Evolutionary conservation across 2,329 filamentous ascomycete species (phyloP), one percentile per base, ranked within the genome.

Genomic region (Penicillium sp.): DNA sequence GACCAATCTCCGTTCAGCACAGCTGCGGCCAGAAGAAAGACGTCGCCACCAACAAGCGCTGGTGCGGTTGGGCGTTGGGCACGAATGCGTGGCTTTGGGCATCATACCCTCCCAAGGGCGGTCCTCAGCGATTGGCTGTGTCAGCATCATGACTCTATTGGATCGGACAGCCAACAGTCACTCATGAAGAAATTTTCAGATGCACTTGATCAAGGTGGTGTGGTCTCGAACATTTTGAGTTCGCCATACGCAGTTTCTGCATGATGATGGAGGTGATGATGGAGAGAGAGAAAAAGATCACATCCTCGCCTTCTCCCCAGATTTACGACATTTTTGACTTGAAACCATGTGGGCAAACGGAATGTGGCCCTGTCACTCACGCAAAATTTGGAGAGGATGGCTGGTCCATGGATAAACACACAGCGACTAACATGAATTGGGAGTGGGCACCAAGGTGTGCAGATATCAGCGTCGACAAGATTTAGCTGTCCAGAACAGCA

Each of bases 71-170:
- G 59, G 61, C 63, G 73, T 76, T 76, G 75, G 75, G 75, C 74
- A 75, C 65, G 64, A 72, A 76, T 76, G 73, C 71, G 71, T 75
- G 70, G 68, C 59, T 67, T 76, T 75, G 73, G 75, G 74, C 74
- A 76, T 54, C 55, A 61, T 51, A 59, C 57, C 55, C 57, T 25
- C 48, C 62, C 62, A 43, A 38, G 56, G 43, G 43, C 58, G 57
- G 60, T 63, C 66, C 66, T 68, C 66, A 64, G 53, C 56, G 58
- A 57, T 58, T 60, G 62, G 56, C 59, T 59, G 38, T 62, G 65
- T 67, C 65, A 68, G 65, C 63, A 49, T 33, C 61, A 57, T 63
- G 57, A 60, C 53, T 55, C 60, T 54, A 59, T 64, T 64, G 61
- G 62, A 22, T 11, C 11, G 6, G 46, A 51, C 28, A 22, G 28